phyloP scores from a whole-genome alignment of 2,329 filamentous ascomycete genomes.

The Colletotrichum scovillei region DNA sequence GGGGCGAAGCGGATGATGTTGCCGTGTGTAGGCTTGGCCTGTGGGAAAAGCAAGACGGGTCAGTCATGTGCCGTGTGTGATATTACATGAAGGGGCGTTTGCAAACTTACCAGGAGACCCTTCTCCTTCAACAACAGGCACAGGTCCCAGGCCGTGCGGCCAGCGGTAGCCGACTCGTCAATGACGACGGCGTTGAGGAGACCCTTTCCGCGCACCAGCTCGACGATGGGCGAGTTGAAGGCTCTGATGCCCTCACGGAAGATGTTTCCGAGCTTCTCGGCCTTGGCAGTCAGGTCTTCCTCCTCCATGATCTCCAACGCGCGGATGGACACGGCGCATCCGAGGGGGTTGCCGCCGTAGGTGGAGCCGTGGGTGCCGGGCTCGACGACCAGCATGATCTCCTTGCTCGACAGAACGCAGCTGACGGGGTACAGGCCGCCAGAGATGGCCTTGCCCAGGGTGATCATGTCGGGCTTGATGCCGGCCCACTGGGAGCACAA shows the following conservation, averaged over 20 bases:
- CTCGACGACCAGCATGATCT: slow-evolving; percentile 96
- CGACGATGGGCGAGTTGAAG: slow-evolving; percentile 84
- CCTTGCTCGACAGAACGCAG: slow-evolving; percentile 86
- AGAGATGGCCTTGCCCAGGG: slow-evolving; percentile 96
- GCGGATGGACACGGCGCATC: slow-evolving; percentile 94
- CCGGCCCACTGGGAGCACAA: slow-evolving; percentile 94
- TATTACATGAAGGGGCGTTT: neutral
- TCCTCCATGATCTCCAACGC: slow-evolving; percentile 95
- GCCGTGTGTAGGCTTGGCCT: slow-evolving; percentile 98
- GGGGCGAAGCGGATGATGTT: slow-evolving; percentile 99
- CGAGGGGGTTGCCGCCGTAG: slow-evolving; percentile 97
- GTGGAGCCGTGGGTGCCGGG: slow-evolving; percentile 97
- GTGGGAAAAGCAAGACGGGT: slow-evolving; percentile 41
- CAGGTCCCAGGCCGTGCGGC: slow-evolving; percentile 93
- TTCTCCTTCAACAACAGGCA: slow-evolving; percentile 96
- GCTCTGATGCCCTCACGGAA: slow-evolving; percentile 84
- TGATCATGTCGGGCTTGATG: slow-evolving; percentile 94
- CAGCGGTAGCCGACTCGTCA: slow-evolving; percentile 86
- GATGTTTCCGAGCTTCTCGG: slow-evolving; percentile 81
- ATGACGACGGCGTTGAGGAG: slow-evolving; percentile 96
- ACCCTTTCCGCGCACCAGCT: slow-evolving; percentile 88
- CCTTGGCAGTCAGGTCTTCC: slow-evolving; percentile 82
- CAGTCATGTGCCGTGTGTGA: slow-evolving; percentile 19
- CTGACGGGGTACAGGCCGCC: slow-evolving; percentile 99
- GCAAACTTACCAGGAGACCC: slow-evolving; percentile 82